Evolutionary conservation across 306 rosid genomes (phyloP).

Genomic region (Prunus mira): DNA sequence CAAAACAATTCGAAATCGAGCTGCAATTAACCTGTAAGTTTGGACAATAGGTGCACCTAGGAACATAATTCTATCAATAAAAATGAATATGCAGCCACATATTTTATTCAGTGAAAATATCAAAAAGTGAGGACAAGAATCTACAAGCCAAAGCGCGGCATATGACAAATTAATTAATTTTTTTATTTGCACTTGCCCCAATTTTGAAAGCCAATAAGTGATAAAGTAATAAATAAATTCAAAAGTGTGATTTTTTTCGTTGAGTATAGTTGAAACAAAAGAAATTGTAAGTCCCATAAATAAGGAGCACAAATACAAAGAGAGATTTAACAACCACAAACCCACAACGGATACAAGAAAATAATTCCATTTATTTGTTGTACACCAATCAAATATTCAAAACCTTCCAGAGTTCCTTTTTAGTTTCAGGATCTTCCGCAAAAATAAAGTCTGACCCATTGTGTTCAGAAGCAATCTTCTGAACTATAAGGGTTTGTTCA

Average conservation of each 20-base stretch:
- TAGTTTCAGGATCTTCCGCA: slow-evolving; percentile 83
- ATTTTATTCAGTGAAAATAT: neutral
- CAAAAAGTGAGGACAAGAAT: neutral
- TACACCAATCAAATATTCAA: neutral
- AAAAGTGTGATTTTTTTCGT: neutral
- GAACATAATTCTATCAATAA: neutral
- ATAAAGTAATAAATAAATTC: neutral
- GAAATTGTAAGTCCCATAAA: neutral
- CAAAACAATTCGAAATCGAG: neutral
- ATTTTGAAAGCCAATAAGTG: neutral
- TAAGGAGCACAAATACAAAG: neutral
- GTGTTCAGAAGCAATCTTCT: slow-evolving; percentile 74
- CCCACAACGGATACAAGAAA: neutral
- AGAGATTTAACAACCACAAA: neutral
- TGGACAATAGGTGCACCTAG: neutral
- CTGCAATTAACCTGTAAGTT: neutral
- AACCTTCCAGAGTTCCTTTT: slow-evolving; percentile 94
- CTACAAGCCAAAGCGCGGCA: neutral
- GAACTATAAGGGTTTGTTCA: slow-evolving; percentile 88
- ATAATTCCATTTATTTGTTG: neutral
- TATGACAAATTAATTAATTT: neutral
- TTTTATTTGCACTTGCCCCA: slow-evolving; percentile 4
- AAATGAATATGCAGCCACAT: neutral
- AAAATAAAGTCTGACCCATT: slow-evolving; percentile 91
- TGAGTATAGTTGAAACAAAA: neutral